Percentiles rank a stretch among this genome's conserved stretches.
These are phyloP conservation scores for Starmerella bombi DNA, from an alignment of 805 yeast genomes.

Conservation along the genomic window DNA sequence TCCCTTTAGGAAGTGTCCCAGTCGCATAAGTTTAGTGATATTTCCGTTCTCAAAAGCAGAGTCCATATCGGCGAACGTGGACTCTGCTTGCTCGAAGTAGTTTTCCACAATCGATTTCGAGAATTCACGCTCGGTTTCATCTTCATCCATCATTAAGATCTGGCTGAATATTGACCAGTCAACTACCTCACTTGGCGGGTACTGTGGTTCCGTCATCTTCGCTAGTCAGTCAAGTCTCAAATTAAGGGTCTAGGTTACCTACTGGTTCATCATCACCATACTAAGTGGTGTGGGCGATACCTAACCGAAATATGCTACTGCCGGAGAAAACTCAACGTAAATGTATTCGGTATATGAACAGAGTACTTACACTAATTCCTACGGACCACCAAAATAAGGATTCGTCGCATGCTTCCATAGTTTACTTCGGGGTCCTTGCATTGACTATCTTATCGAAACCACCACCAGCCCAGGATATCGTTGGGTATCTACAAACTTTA, in stretches of 20 bases:
- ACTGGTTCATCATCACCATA: too few species aligned
- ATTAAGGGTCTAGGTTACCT: too few species aligned
- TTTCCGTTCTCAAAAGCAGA: conserved; percentile 31
- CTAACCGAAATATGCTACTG: too few species aligned
- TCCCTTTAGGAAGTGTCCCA: conserved; percentile 92
- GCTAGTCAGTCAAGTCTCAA: background rate
- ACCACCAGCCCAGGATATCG: background rate
- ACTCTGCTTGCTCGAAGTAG: conserved; percentile 77
- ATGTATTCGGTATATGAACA: conserved; percentile 11
- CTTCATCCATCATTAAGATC: conserved; percentile 89
- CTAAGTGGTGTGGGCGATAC: background rate
- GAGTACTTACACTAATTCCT: conserved; percentile 18
- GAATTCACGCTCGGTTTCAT: conserved; percentile 68
- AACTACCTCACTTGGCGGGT: conserved; percentile 41
- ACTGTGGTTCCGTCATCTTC: conserved; percentile 4
- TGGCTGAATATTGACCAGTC: conserved; percentile 85
- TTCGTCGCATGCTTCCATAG: conserved; percentile 18
- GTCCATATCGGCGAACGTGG: conserved; percentile 63
- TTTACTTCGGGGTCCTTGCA: conserved; percentile 18
- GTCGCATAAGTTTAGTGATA: conserved; percentile 48
- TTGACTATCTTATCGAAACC: conserved; percentile 10
- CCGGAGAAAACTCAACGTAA: background rate
- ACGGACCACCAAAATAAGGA: conserved; percentile 13
- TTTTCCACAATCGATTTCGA: conserved; percentile 64
- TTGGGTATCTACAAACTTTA: conserved; percentile 3